Evolutionary conservation across 2,329 filamentous ascomycete species (phyloP), one percentile per base, ranked within the genome.

Genomic region (Colletotrichum nymphaeae): DNA sequence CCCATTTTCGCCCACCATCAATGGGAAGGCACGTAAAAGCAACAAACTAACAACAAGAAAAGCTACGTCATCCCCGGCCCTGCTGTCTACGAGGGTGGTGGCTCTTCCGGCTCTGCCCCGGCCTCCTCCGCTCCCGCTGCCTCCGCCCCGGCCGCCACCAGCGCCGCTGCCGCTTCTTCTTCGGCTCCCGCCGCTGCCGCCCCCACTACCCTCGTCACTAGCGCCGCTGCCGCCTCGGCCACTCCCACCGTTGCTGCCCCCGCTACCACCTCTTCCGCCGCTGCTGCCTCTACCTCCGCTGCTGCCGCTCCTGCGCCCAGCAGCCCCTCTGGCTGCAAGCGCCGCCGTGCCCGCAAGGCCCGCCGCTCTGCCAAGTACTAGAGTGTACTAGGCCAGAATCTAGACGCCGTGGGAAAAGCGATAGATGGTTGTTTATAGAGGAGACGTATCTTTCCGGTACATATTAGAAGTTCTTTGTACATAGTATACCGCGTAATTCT

Each of bases 31-130:
- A 42, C 14, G 5, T 7, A 16, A 16, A 16, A 46, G 6, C 42
- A 19, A 46, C 16, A 8, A n/a, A n/a, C 42, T 46, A 46, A 30
- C 60, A 53, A 65, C 65, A 9, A 0, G 0, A 7, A 28, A 55
- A 60, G 65, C 64, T 75, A 75, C 68, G 60, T 74, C 72, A 69
- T 74, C 52, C 74, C 74, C 26, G 74, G 74, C 52, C 74, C 74
- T 55, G 55, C 74, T 12, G 26, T 75, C 53, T 73, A 73, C 70
- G 65, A 26, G n/a, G 16, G 82, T 1, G 81, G 81, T 52, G 58
- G 60, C n/a, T 57, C 37, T 58, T 59, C 65, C n/a, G 69, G 69
- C 65, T 63, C 65, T 49, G 67, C 58, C 3, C 32, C 64, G n/a
- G 42, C 58, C 16, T 12, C 69, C 8, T 16, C 49, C n/a, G 30